These are phyloP conservation scores for Fragilaria radians DNA, from an alignment of 108 stramenopile species.

Conservation along the genomic window DNA sequence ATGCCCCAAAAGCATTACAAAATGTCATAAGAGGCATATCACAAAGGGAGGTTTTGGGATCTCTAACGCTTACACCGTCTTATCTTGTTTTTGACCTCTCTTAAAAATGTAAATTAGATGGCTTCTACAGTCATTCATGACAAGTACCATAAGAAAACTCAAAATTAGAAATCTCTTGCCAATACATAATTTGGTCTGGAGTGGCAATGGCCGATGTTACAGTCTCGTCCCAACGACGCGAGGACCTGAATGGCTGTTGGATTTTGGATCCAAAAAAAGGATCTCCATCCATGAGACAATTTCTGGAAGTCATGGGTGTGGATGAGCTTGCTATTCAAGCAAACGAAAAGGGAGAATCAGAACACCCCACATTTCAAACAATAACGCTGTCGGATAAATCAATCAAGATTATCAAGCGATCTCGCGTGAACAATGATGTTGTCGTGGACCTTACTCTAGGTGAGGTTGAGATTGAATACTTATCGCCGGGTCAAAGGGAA, in stretches of 20 bases:
- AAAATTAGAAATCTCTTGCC: too few species aligned
- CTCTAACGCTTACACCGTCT: too few species aligned
- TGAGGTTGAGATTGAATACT: conserved; percentile 32
- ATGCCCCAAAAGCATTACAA: too few species aligned
- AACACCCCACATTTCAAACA: conserved; percentile 62
- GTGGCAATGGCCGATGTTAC: too few species aligned
- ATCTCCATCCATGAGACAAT: conserved; percentile 66
- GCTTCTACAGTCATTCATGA: too few species aligned
- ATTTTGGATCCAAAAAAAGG: conserved; percentile 69
- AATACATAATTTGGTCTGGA: too few species aligned
- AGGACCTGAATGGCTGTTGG: conserved; percentile 65
- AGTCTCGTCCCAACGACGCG: conserved; percentile 18
- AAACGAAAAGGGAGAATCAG: conserved; percentile 80
- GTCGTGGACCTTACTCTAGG: conserved; percentile 54
- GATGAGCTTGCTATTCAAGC: conserved; percentile 77
- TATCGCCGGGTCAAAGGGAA: conserved; percentile 57
- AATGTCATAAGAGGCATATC: too few species aligned
- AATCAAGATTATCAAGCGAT: conserved; percentile 60
- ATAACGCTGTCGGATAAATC: conserved; percentile 35
- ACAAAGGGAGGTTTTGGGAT: too few species aligned
- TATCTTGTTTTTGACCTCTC: too few species aligned
- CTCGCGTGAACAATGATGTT: conserved; percentile 73
- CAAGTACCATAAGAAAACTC: too few species aligned
- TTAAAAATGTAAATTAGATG: too few species aligned
- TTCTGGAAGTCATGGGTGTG: conserved; percentile 74